Percentiles rank a stretch among this genome's conserved stretches.
Evolutionary conservation across 1,139 yeast species (phyloP).

Genomic region (Pichia sp.): DNA sequence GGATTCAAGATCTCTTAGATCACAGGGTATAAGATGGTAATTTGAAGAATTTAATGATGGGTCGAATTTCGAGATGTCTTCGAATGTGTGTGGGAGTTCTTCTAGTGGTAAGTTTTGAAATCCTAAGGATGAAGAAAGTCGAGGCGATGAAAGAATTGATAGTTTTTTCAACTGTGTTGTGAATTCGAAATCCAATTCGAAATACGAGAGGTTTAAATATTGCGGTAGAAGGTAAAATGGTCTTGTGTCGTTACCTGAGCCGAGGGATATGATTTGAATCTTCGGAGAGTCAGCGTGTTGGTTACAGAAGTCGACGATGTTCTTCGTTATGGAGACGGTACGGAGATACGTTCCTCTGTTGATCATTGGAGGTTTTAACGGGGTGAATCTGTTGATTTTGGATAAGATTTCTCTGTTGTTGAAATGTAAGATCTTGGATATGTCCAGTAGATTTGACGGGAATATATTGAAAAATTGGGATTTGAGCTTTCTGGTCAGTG

Average conservation of each 20-base stretch:
- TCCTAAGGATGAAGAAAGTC: conserved; percentile 28
- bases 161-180: conserved; percentile 60
- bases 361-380: conserved; percentile 70
- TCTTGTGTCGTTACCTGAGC: conserved; percentile 97
- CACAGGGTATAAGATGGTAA: conserved; percentile 57
- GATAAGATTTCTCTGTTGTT: not conserved
- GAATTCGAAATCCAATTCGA: conserved; percentile 76
- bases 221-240: conserved; percentile 49
- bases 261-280: conserved; percentile 75
- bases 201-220: conserved; percentile 41
- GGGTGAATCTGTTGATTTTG: conserved; percentile 8
- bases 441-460: not conserved
- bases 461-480: conserved; percentile 35
- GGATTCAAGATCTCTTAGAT: conserved; percentile 42
- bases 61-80: conserved; percentile 20
- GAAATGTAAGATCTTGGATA: not conserved
- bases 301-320: conserved; percentile 50
- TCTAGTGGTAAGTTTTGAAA: not conserved
- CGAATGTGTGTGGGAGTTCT: conserved; percentile 18
- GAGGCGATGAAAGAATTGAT: conserved; percentile 41
- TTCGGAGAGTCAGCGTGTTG: conserved; percentile 47
- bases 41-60: conserved; percentile 41
- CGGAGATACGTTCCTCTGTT: conserved; percentile 81
- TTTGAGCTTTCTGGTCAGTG: conserved; percentile 40
- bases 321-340: conserved; percentile 56